These are phyloP conservation scores for Boeremia lycopersici DNA, from an alignment of 2,329 filamentous ascomycete genomes.

Conservation along the genomic window DNA sequence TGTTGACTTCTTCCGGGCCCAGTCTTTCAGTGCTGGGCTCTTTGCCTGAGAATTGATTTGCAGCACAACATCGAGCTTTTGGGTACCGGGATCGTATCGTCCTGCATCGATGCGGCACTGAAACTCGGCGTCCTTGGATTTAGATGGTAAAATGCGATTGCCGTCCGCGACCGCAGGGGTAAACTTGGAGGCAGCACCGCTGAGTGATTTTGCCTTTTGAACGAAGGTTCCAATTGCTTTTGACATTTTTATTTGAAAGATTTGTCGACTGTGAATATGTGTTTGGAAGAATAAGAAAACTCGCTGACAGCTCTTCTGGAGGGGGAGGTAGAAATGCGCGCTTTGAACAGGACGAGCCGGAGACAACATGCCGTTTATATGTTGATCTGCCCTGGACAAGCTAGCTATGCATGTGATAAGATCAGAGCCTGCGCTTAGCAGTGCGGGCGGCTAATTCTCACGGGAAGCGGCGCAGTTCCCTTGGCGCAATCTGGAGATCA, in stretches of 20 bases:
- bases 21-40: not conserved
- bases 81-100: not conserved
- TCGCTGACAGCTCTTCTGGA: no score
- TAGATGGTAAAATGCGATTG: not conserved
- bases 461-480: no score
- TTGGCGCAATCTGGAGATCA: no score
- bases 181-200: not conserved
- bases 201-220: constrained; percentile 1
- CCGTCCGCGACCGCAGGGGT: not conserved
- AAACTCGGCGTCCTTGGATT: not conserved
- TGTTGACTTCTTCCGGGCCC: not conserved
- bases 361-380: no score
- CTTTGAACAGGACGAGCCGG: no score
- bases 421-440: no score
- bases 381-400: no score
- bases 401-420: no score
- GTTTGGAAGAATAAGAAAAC: no score
- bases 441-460: no score
- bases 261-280: no score
- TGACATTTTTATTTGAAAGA: not conserved
- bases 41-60: not conserved
- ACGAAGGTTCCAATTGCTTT: constrained; percentile 1
- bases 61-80: not conserved
- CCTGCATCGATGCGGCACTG: not conserved
- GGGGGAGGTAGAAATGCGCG: no score